Evolutionary conservation across 2,329 filamentous ascomycete species (phyloP), one percentile per base, ranked within the genome.

Genomic region (Alternaria gansuensis): DNA sequence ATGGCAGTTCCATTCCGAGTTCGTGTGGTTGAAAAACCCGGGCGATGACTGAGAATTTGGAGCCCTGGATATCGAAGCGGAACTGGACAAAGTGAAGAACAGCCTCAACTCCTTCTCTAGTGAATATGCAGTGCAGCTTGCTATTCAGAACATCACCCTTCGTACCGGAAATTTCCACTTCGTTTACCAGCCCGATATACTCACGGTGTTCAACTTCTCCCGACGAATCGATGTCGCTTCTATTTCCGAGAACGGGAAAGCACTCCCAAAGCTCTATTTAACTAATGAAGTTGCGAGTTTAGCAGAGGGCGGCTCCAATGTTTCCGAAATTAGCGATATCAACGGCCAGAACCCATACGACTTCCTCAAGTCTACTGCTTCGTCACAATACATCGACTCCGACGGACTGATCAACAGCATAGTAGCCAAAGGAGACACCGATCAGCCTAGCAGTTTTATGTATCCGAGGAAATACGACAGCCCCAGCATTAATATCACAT

Each of bases 71-170:
- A 58, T 79, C 7, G 52, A 74, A 6, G 68, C 55, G 3, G 74
- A 74, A n/a, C 57, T 79, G 37, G 71, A 78, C 28, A 64, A 69
- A 2, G 68, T 80, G 31, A 64, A 68, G 39, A 60, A 59, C 14
- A 70, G 67, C 23, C 66, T 79, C 40, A 67, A 63, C n/a, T 60
- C 69, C 3, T 70, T 31, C 54, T 34, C 57, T 3, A 77, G 71
- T 41, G 77, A 79, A 59, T 79, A 77, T 50, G 72, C 74, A 5
- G 74, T 79, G 13, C 75, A 80, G 54, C 51, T 68, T 13, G 77
- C 68, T 10, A 72, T 74, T 21, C 63, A 70, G 33, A 60, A 67
- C 37, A 66, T 74, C 33, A 68, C 68, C 1, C 59, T 65, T 10
- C 62, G 61, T 10, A 68, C 65, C 2, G 67, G 69, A 14, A 71